Base-by-base conservation (phyloP, 768 basidiomycete species). In the Rhodotorula sphaerocarpa region DNA sequence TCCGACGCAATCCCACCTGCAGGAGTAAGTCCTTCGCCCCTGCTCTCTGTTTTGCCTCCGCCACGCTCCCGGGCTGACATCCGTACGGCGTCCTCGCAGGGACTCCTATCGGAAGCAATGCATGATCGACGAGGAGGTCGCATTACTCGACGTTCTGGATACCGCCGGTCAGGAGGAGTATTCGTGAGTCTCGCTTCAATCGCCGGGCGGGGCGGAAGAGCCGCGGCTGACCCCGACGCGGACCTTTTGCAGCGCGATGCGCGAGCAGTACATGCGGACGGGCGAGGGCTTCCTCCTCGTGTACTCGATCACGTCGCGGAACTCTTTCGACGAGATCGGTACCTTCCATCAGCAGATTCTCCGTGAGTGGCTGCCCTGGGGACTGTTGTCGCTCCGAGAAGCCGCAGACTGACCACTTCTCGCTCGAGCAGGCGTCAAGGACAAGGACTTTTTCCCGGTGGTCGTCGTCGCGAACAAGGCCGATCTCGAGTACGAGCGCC, bases 181-280 rank as follows among this genome's bases (percentile, higher is more conserved):
- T 73, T 89, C 89, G 90, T 90, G 61, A 58, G 86, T 81, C n/a
- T 30, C 45, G 10, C 42, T 28, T 25, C 21, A n/a, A n/a, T n/a
- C n/a, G n/a, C n/a, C n/a, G n/a, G n/a, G n/a, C n/a, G n/a, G n/a
- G n/a, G n/a, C n/a, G n/a, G n/a, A n/a, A n/a, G n/a, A n/a, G n/a
- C n/a, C n/a, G n/a, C n/a, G n/a, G n/a, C n/a, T n/a, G n/a, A n/a
- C n/a, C n/a, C n/a, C n/a, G n/a, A n/a, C n/a, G n/a, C n/a, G n/a
- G n/a, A n/a, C n/a, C n/a, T n/a, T n/a, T n/a, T n/a, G n/a, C n/a
- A 92, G 90, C 61, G 93, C 93, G 28, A 96, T 97, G 93, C 86
- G 93, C 50, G 93, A 97, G 74, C 93, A 96, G 73, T 97, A 97
- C 79, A 97, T 96, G 91, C 84, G 91, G 55, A 90, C 91, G 65